phyloP scores from a whole-genome alignment of 176 grass and related monocot species.

The Echinochloa phyllopogon region DNA sequence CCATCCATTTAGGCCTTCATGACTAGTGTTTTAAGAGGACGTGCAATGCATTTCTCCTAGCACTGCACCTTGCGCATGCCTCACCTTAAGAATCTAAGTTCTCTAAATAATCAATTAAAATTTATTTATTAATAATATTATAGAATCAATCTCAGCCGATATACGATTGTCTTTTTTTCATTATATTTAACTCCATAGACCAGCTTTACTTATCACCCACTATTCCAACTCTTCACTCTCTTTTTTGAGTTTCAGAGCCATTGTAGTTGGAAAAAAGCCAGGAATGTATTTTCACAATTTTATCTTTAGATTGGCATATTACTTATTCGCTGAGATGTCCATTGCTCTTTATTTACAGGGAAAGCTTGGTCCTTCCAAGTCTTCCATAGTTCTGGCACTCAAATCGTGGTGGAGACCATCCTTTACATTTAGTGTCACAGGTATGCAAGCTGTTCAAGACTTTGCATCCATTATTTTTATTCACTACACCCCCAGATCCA shows the following conservation, averaged over 20 bases:
- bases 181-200: not conserved
- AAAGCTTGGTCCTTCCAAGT: constrained; percentile 79
- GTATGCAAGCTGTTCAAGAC: constrained; percentile 35
- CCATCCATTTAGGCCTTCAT: constrained; percentile 22
- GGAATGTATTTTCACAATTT: not conserved
- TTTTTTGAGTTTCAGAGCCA: not conserved
- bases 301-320: not conserved
- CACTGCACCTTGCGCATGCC: not conserved
- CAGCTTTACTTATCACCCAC: not conserved
- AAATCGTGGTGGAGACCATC: constrained; percentile 99
- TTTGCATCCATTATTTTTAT: constrained; percentile 20
- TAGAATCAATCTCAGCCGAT: not conserved
- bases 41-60: not conserved
- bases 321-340: not conserved
- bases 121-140: not conserved
- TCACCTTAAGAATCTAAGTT: constrained; percentile 6
- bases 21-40: not conserved
- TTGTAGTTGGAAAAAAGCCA: constrained; percentile 5
- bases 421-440: constrained; percentile 87
- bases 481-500: not conserved
- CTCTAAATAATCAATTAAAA: not conserved
- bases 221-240: not conserved
- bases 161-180: not conserved
- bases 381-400: constrained; percentile 76
- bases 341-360: constrained; percentile 50